These are phyloP conservation scores for Rhizopogon vinicolor DNA, from an alignment of 768 basidiomycete genomes.

Conservation along the genomic window DNA sequence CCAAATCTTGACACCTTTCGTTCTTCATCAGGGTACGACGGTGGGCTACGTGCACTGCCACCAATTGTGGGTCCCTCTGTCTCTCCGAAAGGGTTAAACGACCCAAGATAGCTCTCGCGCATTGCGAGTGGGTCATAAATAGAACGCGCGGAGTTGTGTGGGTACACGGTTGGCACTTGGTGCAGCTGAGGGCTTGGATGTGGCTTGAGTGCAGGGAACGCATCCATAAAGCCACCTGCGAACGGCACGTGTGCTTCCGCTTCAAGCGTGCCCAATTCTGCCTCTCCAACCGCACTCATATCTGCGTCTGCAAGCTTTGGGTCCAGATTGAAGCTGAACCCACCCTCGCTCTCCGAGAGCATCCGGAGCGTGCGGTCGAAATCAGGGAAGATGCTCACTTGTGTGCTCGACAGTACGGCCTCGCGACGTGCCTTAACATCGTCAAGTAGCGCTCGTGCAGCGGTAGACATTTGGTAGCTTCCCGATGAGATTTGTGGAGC, in stretches of 20 bases:
- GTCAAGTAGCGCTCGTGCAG: constrained; percentile 79
- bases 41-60: constrained; percentile 27
- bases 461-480: constrained; percentile 83
- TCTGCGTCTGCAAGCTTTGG: constrained; percentile 58
- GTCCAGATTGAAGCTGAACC: constrained; percentile 87
- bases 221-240: constrained; percentile 60
- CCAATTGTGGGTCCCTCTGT: constrained; percentile 38
- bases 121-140: constrained; percentile 51
- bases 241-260: constrained; percentile 50
- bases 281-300: constrained; percentile 30
- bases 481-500: constrained; percentile 47
- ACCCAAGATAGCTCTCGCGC: constrained; percentile 56
- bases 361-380: constrained; percentile 80
- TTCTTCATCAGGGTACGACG: constrained; percentile 49
- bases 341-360: constrained; percentile 58
- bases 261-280: constrained; percentile 45
- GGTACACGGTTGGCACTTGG: constrained; percentile 37
- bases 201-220: constrained; percentile 60
- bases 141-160: constrained; percentile 43
- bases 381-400: constrained; percentile 77
- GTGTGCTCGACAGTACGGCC: constrained; percentile 35
- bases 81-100: constrained; percentile 81
- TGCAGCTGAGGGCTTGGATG: constrained; percentile 14
- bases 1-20: constrained; percentile 77
- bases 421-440: constrained; percentile 78